phyloP scores from a whole-genome alignment of 306 rosid species.

The Notholithocarpus densiflorus region DNA sequence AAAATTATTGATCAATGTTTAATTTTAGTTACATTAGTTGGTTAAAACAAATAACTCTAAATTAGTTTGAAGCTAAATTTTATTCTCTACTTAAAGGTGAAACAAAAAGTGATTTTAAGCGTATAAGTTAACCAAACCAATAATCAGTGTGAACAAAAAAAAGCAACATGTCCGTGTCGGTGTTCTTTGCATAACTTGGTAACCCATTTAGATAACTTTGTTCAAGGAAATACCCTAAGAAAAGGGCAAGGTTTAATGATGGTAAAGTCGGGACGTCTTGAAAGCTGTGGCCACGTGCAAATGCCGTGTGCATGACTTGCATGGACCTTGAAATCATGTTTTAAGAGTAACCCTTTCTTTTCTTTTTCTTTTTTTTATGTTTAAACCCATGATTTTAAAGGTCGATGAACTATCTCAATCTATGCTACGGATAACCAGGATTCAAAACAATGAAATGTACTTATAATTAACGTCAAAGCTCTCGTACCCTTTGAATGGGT shows the following conservation, averaged over 20 bases:
- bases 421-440: neutral
- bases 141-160: too few species aligned
- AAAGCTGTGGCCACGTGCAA: slow-evolving; percentile 1
- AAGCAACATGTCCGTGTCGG: too few species aligned
- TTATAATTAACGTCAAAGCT: neutral
- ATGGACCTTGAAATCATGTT: neutral
- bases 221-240: neutral
- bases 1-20: too few species aligned
- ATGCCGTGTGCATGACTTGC: neutral
- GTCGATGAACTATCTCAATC: too few species aligned
- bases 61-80: too few species aligned
- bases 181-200: neutral
- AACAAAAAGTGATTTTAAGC: too few species aligned
- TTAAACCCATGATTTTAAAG: neutral
- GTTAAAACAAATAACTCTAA: too few species aligned
- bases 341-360: neutral
- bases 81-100: too few species aligned
- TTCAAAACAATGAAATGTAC: neutral
- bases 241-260: neutral
- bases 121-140: too few species aligned
- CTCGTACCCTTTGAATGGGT: neutral
- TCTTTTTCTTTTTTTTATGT: neutral
- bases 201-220: neutral
- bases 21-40: too few species aligned
- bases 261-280: neutral